phyloP scores from a whole-genome alignment of 495 filamentous ascomycete species.

The Penicillium paxilli region DNA sequence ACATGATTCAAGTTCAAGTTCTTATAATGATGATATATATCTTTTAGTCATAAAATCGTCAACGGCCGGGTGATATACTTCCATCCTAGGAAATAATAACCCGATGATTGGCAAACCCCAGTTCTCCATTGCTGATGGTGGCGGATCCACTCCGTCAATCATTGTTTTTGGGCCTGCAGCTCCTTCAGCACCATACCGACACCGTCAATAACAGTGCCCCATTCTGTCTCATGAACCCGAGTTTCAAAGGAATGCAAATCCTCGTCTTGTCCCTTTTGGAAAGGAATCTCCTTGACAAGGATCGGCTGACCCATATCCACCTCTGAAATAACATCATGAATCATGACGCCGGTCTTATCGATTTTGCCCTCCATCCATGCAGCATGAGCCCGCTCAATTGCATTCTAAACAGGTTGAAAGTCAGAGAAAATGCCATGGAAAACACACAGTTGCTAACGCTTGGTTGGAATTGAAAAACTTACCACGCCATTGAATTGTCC shows the following conservation, averaged over 20 bases:
- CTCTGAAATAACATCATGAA: slow-evolving; percentile 82
- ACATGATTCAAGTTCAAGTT: not conserved
- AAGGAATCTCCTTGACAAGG: slow-evolving; percentile 68
- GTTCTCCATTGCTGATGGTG: not conserved
- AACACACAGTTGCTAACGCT: no score
- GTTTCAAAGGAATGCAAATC: slow-evolving; percentile 63
- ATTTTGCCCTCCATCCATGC: slow-evolving; percentile 73
- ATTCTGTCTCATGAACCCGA: slow-evolving; percentile 71
- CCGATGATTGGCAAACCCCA: not conserved
- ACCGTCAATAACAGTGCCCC: slow-evolving; percentile 68
- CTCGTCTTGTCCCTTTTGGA: slow-evolving; percentile 61
- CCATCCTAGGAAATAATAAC: not conserved
- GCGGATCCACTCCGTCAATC: slow-evolving; percentile 6
- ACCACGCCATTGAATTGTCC: slow-evolving; percentile 74
- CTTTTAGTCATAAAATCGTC: slow-evolving; percentile 29
- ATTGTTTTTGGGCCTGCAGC: slow-evolving; percentile 33
- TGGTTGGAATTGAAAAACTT: slow-evolving; percentile 25
- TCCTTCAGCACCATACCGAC: slow-evolving; percentile 57
- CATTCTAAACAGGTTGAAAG: slow-evolving; percentile 38
- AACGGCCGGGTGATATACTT: slow-evolving; percentile 11
- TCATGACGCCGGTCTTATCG: slow-evolving; percentile 87
- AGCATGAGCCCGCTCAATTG: slow-evolving; percentile 75
- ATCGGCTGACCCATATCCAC: slow-evolving; percentile 82
- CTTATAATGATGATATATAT: not conserved
- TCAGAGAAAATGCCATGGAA: slow-evolving; percentile 11